These are phyloP conservation scores for Vitis cinerea DNA, from an alignment of 164 flowering plant species.

Conservation along the genomic window DNA sequence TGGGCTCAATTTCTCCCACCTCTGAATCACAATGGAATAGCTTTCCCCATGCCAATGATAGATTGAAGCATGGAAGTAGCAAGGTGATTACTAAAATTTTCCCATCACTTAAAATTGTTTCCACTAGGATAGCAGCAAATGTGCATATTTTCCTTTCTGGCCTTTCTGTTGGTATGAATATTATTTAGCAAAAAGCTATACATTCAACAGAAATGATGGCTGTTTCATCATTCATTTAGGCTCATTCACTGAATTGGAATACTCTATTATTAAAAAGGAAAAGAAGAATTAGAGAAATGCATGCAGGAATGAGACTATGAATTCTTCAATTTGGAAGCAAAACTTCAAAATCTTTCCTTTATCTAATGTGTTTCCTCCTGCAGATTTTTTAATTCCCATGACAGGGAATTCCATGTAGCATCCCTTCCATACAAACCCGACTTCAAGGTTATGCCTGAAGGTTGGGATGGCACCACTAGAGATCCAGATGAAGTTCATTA, in stretches of 20 bases:
- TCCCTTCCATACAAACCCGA: conserved; percentile 92
- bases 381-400: conserved; percentile 81
- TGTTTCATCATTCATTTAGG: neutral
- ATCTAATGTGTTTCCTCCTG: conserved; percentile 11
- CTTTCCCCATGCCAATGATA: too few relatives aligned
- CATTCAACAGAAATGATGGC: neutral
- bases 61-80: too few relatives aligned
- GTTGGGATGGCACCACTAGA: conserved; percentile 90
- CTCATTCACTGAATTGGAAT: neutral
- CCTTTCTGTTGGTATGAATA: too few relatives aligned
- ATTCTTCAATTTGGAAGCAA: too few relatives aligned
- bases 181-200: neutral
- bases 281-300: neutral
- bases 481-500: conserved; percentile 93
- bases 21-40: too few relatives aligned
- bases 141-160: too few relatives aligned
- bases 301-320: too few relatives aligned
- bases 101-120: too few relatives aligned
- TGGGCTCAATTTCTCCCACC: too few relatives aligned
- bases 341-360: neutral
- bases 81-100: too few relatives aligned
- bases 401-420: conserved; percentile 94
- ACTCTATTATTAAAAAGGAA: neutral
- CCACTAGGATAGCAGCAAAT: too few relatives aligned
- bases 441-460: conserved; percentile 97